phyloP scores from a whole-genome alignment of 129 eudicot genomes.

The Centella asiatica region DNA sequence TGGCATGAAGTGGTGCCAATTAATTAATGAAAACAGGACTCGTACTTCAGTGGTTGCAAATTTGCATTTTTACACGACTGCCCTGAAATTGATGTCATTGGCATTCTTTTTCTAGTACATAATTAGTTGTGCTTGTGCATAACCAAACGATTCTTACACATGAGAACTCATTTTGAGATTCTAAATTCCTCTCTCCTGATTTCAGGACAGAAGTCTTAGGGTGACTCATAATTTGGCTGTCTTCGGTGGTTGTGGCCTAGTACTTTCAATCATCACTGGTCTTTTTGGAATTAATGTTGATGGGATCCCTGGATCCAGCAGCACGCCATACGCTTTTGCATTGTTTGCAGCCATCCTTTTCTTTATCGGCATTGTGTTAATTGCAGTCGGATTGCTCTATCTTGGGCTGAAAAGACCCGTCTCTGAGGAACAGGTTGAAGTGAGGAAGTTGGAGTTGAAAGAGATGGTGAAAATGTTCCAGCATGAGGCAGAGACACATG shows the following conservation, averaged over 20 bases:
- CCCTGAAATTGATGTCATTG: too few relatives aligned
- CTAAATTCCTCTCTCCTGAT: background rate
- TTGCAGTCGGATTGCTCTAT: slow-evolving; percentile 65
- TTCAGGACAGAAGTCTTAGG: slow-evolving; percentile 76
- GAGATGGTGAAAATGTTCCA: slow-evolving; percentile 81
- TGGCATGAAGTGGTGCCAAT: too few relatives aligned
- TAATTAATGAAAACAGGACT: too few relatives aligned
- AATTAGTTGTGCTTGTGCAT: too few relatives aligned
- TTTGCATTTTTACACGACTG: too few relatives aligned
- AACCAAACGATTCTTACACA: background rate
- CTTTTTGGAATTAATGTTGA: slow-evolving; percentile 88
- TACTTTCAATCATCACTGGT: slow-evolving; percentile 82
- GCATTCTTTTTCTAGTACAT: too few relatives aligned
- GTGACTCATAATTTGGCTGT: slow-evolving; percentile 87
- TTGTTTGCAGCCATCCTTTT: slow-evolving; percentile 64
- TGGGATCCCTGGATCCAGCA: slow-evolving; percentile 70
- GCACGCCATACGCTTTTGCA: slow-evolving; percentile 83
- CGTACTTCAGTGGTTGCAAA: too few relatives aligned
- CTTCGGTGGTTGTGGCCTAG: slow-evolving; percentile 87
- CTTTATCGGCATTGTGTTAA: slow-evolving; percentile 42
- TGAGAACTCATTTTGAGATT: background rate
- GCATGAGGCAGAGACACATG: slow-evolving; percentile 96
- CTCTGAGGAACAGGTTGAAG: slow-evolving; percentile 65
- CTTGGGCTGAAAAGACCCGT: slow-evolving; percentile 79
- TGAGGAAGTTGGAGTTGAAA: slow-evolving; percentile 75